Evolutionary conservation across 2,329 filamentous ascomycete genomes (phyloP), one percentile per base, ranked within the genome.

Genomic region (Verticillium longisporum): DNA sequence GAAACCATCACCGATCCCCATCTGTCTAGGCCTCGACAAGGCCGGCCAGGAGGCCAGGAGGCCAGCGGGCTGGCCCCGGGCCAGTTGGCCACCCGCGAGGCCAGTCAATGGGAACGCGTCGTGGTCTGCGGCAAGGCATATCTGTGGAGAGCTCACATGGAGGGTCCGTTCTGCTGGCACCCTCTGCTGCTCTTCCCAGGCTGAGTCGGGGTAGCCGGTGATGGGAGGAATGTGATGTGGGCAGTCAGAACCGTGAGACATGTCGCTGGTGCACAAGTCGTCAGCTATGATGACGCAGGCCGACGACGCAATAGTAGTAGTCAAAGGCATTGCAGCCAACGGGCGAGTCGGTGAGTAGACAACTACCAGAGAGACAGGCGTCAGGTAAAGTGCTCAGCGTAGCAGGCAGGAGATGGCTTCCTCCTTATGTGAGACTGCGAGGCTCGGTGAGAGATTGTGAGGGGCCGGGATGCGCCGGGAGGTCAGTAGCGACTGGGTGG

Each of bases 31-130:
- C 56, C 56, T 36, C 21, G 31, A 13, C 50, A 21, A 21, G 50
- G 55, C 26, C 55, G 55, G 31, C 26, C 7, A 31, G 55, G 3
- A 21, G 14, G 11, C 38, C 13, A 6, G 26, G 5, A 26, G 26
- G 26, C 26, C 56, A 7, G 56, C 37, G 21, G 26, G 56, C 14
- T 32, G 56, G 56, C 15, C 56, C 13, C 13, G 26, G 56, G 21
- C 56, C 56, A 58, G 37, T 13, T 38, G 56, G 38, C 56, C 56
- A 50, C 56, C 56, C 56, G 56, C 56, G 56, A 58, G 21, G 56
- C 31, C 11, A 31, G 21, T 26, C 45, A 7, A 26, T 13, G 45
- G 45, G 3, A 26, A 18, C 45, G 45, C 45, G 45, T 50, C 45
- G 3, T 13, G 7, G 45, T 26, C 45, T 50, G 45, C 13, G 45